Base-by-base conservation (phyloP, 2,329 filamentous ascomycete species). In the Fusarium sp. region DNA sequence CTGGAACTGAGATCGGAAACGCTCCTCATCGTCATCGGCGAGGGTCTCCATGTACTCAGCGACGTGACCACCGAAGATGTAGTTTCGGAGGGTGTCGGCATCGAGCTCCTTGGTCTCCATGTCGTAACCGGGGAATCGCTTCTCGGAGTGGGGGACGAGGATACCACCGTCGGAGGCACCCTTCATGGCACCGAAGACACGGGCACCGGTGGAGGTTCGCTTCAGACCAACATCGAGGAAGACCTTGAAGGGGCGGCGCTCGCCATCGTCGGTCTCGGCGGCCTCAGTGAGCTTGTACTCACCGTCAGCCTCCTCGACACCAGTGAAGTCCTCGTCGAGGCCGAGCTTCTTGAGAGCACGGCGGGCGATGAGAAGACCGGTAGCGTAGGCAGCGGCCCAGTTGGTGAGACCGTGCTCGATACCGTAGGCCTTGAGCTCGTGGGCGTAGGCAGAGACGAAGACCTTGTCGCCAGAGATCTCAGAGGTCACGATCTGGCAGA, bases 31-130 rank as follows among this genome's bases (percentile, higher is more conserved):
- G 83, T 99, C 96, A 80, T 99, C 96, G 86, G 96, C 96, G 75
- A 99, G 93, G 66, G 92, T 96, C 92, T 99, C 96, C 96, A 99
- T 99, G 91, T 99, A 99, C 91, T 99, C 96, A 77, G 95, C 95
- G 75, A 99, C 93, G 90, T 99, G 96, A 71, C 96, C 95, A 81
- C 89, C 96, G 85, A 93, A 95, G 89, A 99, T 99, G 92, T 99
- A 99, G 89, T 95, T 97, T 90, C 95, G 94, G 82, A 99, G 93
- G 77, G 90, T 92, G 85, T 99, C 96, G 80, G 94, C 90, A 79
- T 99, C 96, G 80, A 99, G 93, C 90, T 98, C 95, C 92, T 99
- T 95, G 84, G 87, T 86, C 89, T 99, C 96, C 32, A 97, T 93
- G 83, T 99, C 96, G 91, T 88, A 99, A 80, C 96, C 96, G 79